phyloP scores from a whole-genome alignment of 495 filamentous ascomycete genomes.

The Aspergillus panamensis region DNA sequence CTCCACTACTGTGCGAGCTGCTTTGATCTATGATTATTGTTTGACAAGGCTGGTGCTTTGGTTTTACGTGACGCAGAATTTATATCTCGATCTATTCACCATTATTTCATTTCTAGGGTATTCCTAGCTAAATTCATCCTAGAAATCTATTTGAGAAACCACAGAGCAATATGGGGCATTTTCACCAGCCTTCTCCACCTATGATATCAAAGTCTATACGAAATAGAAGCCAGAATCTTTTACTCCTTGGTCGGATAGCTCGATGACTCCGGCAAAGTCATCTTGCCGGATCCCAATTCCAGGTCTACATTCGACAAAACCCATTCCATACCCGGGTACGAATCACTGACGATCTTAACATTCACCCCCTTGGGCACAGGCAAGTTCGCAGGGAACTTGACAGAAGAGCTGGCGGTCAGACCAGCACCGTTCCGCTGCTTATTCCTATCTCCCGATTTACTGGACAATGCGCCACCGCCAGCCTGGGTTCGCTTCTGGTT shows the following conservation, averaged over 20 bases:
- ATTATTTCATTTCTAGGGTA: too few species aligned
- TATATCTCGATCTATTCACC: too few species aligned
- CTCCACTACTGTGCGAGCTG: too few species aligned
- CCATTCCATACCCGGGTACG: conserved; percentile 80
- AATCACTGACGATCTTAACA: conserved; percentile 76
- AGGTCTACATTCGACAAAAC: conserved; percentile 32
- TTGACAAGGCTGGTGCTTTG: too few species aligned
- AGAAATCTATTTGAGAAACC: too few species aligned
- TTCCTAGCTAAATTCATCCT: too few species aligned
- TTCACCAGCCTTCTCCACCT: neutral
- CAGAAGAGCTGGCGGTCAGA: conserved; percentile 34
- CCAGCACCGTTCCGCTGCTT: conserved; percentile 11
- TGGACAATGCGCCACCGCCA: conserved; percentile 18
- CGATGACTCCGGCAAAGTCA: conserved; percentile 24
- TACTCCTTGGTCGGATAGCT: neutral
- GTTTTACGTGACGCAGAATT: too few species aligned
- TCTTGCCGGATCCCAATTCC: conserved; percentile 19
- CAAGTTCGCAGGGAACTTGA: conserved; percentile 57
- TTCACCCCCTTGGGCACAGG: conserved; percentile 50
- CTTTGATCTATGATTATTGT: too few species aligned
- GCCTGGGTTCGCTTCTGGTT: conserved; percentile 24
- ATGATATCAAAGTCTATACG: neutral
- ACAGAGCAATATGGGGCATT: too few species aligned
- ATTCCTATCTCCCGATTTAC: conserved; percentile 25
- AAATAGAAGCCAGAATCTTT: neutral